Evolutionary conservation across 345 rosid species (phyloP), one percentile per base, ranked within the genome.

Genomic region (Euphorbia lathyris): DNA sequence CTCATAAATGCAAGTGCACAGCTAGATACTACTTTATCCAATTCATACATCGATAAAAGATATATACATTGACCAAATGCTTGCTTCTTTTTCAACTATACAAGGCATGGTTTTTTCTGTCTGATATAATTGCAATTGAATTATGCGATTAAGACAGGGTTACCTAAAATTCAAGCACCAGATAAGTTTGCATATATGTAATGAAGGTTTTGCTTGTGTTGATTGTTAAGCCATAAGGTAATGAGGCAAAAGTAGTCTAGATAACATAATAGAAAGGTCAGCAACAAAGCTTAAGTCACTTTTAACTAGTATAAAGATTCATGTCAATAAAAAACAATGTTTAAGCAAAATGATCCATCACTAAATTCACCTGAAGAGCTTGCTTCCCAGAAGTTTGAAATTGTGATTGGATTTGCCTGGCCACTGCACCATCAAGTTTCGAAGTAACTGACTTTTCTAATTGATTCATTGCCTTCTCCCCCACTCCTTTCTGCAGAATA

Each of bases 321-420:
- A 40, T n/a, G 32, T 10, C n/a, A 50, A 36, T 50, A 42, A 66
- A 66, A 36, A 20, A 23, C 3, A 57, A 25, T 19, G 16, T 32
- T 34, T 43, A 73, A 58, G 58, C 25, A 14, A 8, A 69, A 11
- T 50, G 66, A 43, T 25, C 11, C 10, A 20, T 20, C 32, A 16
- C 4, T 22, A 17, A 73, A 66, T 32, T 32, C 38, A 94, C 98
- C 97, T 91, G 95, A 76, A 94, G 89, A 27, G 90, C 97, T 76
- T 87, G 95, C 82, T 79, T 90, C 76, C 96, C 99, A 80, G 97
- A 86, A 64, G 93, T 92, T 85, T 95, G 99, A 81, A 95, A 88
- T 68, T 92, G 97, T 63, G 86, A 77, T 67, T 86, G 89, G 69
- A 92, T 95, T 79, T 95, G 99, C 79, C 85, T 85, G 48, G 90